Conservation (phyloP, 331 rosid species). For the Acacia pycnantha region DNA sequence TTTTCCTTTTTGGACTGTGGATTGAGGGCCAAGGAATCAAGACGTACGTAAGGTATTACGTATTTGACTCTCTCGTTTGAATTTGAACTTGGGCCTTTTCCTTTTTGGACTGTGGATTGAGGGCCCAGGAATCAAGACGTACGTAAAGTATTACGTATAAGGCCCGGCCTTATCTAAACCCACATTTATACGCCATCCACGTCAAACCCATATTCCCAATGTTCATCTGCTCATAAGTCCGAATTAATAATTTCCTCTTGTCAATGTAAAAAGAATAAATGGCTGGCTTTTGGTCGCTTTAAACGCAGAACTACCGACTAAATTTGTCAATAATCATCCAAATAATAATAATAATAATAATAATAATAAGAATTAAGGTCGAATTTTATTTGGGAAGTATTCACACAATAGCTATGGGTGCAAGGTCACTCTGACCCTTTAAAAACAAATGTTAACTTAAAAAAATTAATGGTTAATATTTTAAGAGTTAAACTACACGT, state of each 20-base stretch:
- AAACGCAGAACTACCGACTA: too few species aligned
- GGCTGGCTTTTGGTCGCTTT: too few species aligned
- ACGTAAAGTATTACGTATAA: conserved; percentile 20
- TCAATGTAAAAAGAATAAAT: too few species aligned
- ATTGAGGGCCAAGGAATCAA: neutral
- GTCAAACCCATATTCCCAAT: neutral
- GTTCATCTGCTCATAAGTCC: neutral
- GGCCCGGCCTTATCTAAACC: neutral
- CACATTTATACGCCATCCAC: neutral
- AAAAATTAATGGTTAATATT: too few species aligned
- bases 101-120: neutral
- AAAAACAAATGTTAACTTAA: too few species aligned
- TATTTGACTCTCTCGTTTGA: neutral
- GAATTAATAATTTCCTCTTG: neutral
- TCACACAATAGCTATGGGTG: too few species aligned
- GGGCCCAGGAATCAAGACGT: neutral
- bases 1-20: neutral
- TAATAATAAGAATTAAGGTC: too few species aligned
- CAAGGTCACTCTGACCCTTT: too few species aligned
- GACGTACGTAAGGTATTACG: conserved; percentile 15
- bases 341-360: too few species aligned
- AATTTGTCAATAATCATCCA: too few species aligned
- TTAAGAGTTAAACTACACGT: too few species aligned
- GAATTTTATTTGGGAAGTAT: too few species aligned
- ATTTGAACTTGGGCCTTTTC: neutral